A percentile compares a stretch with the other conserved stretches of the same genome.
These are phyloP conservation scores for Plasmodium relictum DNA, from an alignment of 169 alveolate genomes.

Conservation along the genomic window DNA sequence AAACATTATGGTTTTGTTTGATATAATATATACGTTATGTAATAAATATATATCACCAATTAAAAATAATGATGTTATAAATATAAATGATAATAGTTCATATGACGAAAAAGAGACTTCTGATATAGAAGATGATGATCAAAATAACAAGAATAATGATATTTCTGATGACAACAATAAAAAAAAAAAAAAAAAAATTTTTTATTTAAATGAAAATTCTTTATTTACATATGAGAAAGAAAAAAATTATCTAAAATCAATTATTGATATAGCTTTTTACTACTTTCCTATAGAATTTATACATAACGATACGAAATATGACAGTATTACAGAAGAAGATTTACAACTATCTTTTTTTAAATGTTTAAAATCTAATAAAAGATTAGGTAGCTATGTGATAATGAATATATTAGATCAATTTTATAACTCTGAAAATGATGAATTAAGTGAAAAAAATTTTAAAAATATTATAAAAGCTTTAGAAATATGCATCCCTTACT, in stretches of 20 bases:
- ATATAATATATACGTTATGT: slow-evolving; percentile 35
- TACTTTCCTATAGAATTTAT: slow-evolving; percentile 63
- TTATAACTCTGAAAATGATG: slow-evolving; percentile 50
- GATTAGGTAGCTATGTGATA: slow-evolving; percentile 40
- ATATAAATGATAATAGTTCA: background rate
- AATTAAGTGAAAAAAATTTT: slow-evolving; percentile 39
- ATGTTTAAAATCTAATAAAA: slow-evolving; percentile 34
- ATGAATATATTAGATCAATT: slow-evolving; percentile 46
- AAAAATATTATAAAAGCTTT: slow-evolving; percentile 21
- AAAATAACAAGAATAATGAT: background rate
- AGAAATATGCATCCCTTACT: slow-evolving; percentile 48
- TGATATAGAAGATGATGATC: background rate
- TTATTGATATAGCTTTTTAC: slow-evolving; percentile 60
- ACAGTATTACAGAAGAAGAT: slow-evolving; percentile 35
- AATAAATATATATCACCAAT: slow-evolving; percentile 32
- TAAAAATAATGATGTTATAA: background rate
- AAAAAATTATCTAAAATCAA: slow-evolving; percentile 24
- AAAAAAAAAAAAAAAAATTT: background rate
- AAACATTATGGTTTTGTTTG: slow-evolving; percentile 43
- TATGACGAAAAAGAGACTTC: background rate
- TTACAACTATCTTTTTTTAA: slow-evolving; percentile 34
- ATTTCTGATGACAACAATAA: background rate
- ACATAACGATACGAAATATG: slow-evolving; percentile 24
- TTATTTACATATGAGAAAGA: slow-evolving; percentile 41
- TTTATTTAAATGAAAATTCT: background rate